Evolutionary conservation across 805 yeast species (phyloP).

Genomic region (Kuraishia floccosa): DNA sequence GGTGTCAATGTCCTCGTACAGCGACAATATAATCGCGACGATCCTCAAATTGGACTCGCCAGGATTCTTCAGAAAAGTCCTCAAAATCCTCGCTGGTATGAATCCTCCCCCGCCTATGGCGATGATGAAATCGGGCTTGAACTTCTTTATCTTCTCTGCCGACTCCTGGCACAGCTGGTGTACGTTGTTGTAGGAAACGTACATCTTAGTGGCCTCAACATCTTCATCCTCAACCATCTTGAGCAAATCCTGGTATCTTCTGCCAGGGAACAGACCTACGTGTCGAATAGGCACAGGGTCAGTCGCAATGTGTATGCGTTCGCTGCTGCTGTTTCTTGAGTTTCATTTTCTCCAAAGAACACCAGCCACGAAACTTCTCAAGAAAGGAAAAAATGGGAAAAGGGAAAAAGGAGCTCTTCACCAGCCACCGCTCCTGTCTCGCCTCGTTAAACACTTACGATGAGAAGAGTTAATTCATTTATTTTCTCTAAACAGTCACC

Average conservation of each 20-base stretch:
- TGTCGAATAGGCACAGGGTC: no score
- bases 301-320: no score
- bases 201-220: constrained; percentile 36
- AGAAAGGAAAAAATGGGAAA: background rate
- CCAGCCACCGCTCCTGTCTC: no score
- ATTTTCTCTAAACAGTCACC: no score
- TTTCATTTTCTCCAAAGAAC: no score
- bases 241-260: background rate
- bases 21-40: constrained; percentile 88
- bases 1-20: constrained; percentile 74
- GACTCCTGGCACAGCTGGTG: constrained; percentile 61
- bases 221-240: constrained; percentile 3
- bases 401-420: background rate
- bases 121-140: constrained; percentile 82
- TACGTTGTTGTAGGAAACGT: constrained; percentile 71
- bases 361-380: constrained; percentile 21
- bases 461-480: no score
- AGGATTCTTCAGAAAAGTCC: constrained; percentile 83
- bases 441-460: no score
- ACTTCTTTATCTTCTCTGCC: constrained; percentile 41
- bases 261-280: no score
- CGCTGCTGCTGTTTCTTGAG: no score
- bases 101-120: constrained; percentile 95
- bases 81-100: constrained; percentile 92
- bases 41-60: constrained; percentile 85